These are phyloP conservation scores for Gleditsia sinensis DNA, from an alignment of 306 rosid species.

Conservation along the genomic window DNA sequence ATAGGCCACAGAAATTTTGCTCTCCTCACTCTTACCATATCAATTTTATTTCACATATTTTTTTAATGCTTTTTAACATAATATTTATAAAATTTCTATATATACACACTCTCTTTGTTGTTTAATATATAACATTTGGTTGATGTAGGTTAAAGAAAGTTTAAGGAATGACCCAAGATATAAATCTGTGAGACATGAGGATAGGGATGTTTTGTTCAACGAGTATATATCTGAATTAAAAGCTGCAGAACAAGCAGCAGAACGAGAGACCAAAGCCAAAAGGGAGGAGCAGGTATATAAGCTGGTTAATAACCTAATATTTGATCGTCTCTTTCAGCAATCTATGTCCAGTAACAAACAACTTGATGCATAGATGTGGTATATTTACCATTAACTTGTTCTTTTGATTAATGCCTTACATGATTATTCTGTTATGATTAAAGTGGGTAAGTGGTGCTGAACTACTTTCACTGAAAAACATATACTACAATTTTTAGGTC, in stretches of 20 bases:
- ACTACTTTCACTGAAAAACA: not conserved
- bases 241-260: constrained; percentile 76
- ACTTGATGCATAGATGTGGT: not conserved
- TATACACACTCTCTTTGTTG: not conserved
- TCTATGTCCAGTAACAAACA: not conserved
- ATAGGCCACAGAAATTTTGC: not conserved
- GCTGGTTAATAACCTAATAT: constrained; percentile 13
- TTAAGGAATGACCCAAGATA: constrained; percentile 84
- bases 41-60: not conserved
- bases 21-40: not conserved
- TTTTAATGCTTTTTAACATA: not conserved
- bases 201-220: constrained; percentile 75
- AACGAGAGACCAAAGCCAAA: constrained; percentile 76
- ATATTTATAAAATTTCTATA: not conserved
- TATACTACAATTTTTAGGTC: constrained; percentile 1
- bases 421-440: constrained; percentile 7
- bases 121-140: constrained; percentile 36
- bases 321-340: constrained; percentile 4
- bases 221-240: constrained; percentile 80
- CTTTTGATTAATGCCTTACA: constrained; percentile 1
- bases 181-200: constrained; percentile 82
- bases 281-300: constrained; percentile 84
- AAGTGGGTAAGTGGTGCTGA: constrained; percentile 21
- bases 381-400: not conserved
- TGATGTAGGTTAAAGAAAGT: constrained; percentile 79